A percentile compares a stretch with the other conserved stretches of the same genome.
phyloP scores from a whole-genome alignment of 495 filamentous ascomycete species.

The Aspergillus avenaceus region DNA sequence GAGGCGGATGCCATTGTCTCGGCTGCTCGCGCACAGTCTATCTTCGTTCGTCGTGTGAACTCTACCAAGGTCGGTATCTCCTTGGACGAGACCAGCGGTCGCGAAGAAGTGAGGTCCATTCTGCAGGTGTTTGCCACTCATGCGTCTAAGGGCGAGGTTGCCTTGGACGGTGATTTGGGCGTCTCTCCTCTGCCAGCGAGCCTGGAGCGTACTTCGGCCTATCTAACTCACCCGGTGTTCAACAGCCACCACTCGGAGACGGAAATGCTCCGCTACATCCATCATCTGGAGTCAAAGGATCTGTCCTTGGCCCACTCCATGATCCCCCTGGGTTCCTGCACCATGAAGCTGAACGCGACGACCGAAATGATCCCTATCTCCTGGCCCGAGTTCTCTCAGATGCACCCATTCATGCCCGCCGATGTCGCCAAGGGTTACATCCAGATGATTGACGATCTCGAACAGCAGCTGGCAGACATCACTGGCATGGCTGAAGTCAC shows the following conservation, averaged over 20 bases:
- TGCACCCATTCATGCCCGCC: slow-evolving; percentile 77
- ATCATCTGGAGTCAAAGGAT: slow-evolving; percentile 93
- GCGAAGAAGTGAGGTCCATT: slow-evolving; percentile 57
- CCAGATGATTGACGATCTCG: slow-evolving; percentile 65
- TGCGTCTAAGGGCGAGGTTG: slow-evolving; percentile 31
- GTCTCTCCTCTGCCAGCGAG: slow-evolving; percentile 50
- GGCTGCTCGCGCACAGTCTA: slow-evolving; percentile 45
- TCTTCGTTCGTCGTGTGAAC: slow-evolving; percentile 64
- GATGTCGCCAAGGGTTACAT: slow-evolving; percentile 65
- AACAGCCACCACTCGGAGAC: slow-evolving; percentile 97
- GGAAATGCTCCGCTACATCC: slow-evolving; percentile 90
- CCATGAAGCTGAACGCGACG: slow-evolving; percentile 98
- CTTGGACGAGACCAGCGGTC: slow-evolving; percentile 67
- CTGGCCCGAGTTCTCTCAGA: slow-evolving; percentile 76
- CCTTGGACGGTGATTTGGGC: slow-evolving; percentile 42
- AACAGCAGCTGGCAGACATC: slow-evolving; percentile 74
- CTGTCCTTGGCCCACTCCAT: slow-evolving; percentile 94
- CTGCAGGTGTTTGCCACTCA: slow-evolving; percentile 52
- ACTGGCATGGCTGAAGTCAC: slow-evolving; percentile 90
- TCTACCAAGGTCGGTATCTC: slow-evolving; percentile 61
- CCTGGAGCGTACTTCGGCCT: slow-evolving; percentile 69
- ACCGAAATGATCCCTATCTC: slow-evolving; percentile 91
- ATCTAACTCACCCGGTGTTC: slow-evolving; percentile 91
- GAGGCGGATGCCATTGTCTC: slow-evolving; percentile 49
- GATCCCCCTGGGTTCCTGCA: slow-evolving; percentile 99